phyloP scores from a whole-genome alignment of 805 yeast genomes.

The Ascoidea rubescens region DNA sequence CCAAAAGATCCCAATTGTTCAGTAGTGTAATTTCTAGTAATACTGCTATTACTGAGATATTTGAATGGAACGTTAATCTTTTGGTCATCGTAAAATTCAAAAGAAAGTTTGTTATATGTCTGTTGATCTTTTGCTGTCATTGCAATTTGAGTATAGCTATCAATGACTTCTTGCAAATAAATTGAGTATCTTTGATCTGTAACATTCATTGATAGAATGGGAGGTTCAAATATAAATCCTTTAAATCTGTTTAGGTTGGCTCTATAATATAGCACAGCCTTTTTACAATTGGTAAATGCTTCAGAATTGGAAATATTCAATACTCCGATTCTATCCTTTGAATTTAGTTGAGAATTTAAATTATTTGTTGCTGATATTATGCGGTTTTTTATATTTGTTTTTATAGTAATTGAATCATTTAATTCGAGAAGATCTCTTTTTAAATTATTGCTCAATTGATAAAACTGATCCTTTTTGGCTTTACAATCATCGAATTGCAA shows the following conservation, averaged over 20 bases:
- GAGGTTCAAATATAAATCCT: conserved; percentile 53
- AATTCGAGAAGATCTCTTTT: conserved; percentile 13
- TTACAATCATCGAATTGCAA: conserved; percentile 10
- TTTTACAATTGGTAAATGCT: conserved; percentile 19
- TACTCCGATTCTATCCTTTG: conserved; percentile 37
- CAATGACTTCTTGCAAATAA: conserved; percentile 44
- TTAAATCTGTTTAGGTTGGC: conserved; percentile 22
- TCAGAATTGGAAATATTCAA: conserved; percentile 21
- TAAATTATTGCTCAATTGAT: conserved; percentile 11
- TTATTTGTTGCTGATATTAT: conserved; percentile 18
- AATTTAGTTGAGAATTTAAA: conserved; percentile 23
- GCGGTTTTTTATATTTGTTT: conserved; percentile 20
- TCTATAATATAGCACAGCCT: conserved; percentile 20
- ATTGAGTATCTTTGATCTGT: conserved; percentile 34
- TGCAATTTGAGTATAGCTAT: conserved; percentile 38
- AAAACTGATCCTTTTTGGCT: conserved; percentile 14
- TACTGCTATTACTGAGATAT: conserved; percentile 20
- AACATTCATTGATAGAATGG: conserved; percentile 49
- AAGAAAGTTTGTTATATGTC: conserved; percentile 33
- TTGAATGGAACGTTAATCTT: conserved; percentile 42
- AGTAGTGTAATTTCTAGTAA: conserved; percentile 15
- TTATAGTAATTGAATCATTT: conserved; percentile 26
- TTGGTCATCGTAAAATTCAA: conserved; percentile 23
- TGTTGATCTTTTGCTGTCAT: conserved; percentile 43
- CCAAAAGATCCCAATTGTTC: conserved; percentile 35